Base-by-base conservation (phyloP, 345 rosid species). In the Salix udensis region DNA sequence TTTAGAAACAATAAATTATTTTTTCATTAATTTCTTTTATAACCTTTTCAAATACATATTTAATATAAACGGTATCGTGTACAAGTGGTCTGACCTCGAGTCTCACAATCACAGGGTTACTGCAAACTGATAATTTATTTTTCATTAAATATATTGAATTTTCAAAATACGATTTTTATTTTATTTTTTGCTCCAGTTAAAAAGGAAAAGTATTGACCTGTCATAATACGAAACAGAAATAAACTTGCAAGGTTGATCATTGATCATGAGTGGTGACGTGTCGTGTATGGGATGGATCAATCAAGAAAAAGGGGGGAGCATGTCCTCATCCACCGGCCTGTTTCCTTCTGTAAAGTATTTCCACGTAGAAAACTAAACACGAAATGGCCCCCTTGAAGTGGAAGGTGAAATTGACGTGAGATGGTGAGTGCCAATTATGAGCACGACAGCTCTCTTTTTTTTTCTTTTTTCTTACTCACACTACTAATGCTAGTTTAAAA, bases 401-500 rank as follows among this genome's bases (percentile, higher is more conserved):
- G 31, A 12, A 7, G n/a, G 23, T 72, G 72, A 55, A 55, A 72
- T 53, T 3, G 76, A 78, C 76, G 16, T 34, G 26, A 21, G 77
- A 46, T 13, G 44, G 37, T 36, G 71, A 16, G 24, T 53, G 23
- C 68, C 68, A 26, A 5, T 62, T n/a, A 69, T 66, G n/a, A 42
- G 6, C 10, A 15, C 42, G 18, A 36, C 24, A 10, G 0, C 18
- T 7, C 13, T 10, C 30, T 9, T 40, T 0, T 40, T 2, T 40
- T 11, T 9, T 40, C 0, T 40, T 11, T 40, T 11, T 50, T 58
- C n/a, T 4, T 28, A 21, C 10, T 52, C 30, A 0, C 37, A 19
- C 67, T 34, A 34, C 36, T 4, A 4, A 34, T 34, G 36, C 36
- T 34, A 4, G 36, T 34, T 34, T 34, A 0, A 4, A 34, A 34